Conservation (phyloP, 2,329 filamentous ascomycete species). For the Alternaria brassicicola region DNA sequence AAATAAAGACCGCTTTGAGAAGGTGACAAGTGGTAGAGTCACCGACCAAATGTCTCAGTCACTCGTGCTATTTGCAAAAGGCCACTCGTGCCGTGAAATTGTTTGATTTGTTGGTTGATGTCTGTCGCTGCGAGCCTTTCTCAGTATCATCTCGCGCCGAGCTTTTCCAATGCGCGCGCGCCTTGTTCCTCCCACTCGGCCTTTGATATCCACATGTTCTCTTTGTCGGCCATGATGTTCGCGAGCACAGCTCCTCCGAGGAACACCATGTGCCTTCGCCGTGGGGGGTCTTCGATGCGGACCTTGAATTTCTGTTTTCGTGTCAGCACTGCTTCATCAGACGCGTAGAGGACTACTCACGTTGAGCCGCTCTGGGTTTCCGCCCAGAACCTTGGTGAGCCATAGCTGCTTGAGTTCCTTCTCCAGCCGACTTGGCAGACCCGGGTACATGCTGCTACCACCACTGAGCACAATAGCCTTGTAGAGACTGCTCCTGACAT, state of each 20-base stretch:
- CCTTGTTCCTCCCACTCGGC: conserved; percentile 97
- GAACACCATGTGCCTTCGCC: conserved; percentile 99
- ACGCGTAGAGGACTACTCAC: conserved; percentile 50
- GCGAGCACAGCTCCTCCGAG: conserved; percentile 93
- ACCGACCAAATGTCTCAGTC: not conserved
- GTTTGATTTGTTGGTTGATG: conserved; percentile 17
- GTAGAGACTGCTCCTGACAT: conserved; percentile 91
- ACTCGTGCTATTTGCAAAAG: not conserved
- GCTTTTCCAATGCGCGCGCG: conserved; percentile 81
- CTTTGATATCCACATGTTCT: conserved; percentile 98
- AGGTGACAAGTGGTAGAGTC: conserved; percentile 8
- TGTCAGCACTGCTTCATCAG: conserved; percentile 26
- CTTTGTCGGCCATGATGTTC: conserved; percentile 99
- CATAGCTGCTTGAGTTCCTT: conserved; percentile 99
- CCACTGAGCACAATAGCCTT: conserved; percentile 97
- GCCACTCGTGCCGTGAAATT: not conserved
- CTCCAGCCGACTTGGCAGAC: conserved; percentile 89
- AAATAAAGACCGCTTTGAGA: conserved; percentile 1
- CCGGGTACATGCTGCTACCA: conserved; percentile 98
- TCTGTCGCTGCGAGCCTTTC: conserved; percentile 9
- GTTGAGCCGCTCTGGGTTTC: conserved; percentile 88
- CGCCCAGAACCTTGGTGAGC: conserved; percentile 87
- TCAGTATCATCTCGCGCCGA: conserved; percentile 75
- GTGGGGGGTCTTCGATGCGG: conserved; percentile 94
- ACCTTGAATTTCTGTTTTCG: conserved; percentile 89